These are phyloP conservation scores for Epithele typhae DNA, from an alignment of 768 basidiomycete genomes.

Conservation along the genomic window DNA sequence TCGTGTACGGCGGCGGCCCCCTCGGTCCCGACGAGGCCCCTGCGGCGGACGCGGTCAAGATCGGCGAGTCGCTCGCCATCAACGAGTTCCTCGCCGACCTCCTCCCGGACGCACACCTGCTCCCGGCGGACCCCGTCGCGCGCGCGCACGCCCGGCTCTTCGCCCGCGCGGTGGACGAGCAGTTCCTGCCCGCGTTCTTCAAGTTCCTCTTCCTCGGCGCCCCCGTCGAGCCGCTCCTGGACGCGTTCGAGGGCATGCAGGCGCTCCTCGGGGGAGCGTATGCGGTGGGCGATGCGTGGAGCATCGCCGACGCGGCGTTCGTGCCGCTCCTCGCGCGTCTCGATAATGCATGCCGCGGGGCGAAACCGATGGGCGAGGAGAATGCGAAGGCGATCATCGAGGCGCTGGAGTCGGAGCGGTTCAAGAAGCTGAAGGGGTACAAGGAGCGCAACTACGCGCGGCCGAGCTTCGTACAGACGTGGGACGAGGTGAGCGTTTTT, in stretches of 20 bases:
- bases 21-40: slow-evolving; percentile 47
- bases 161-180: slow-evolving; percentile 46
- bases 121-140: slow-evolving; percentile 50
- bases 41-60: slow-evolving; percentile 51
- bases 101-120: slow-evolving; percentile 40
- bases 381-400: too few species aligned
- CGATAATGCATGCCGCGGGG: neutral
- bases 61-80: slow-evolving; percentile 61
- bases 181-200: slow-evolving; percentile 35
- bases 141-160: slow-evolving; percentile 61
- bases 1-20: slow-evolving; percentile 57
- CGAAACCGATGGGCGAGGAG: neutral
- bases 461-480: slow-evolving; percentile 50
- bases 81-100: slow-evolving; percentile 65
- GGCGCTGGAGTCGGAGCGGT: slow-evolving; percentile 35
- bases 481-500: slow-evolving; percentile 45
- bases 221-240: slow-evolving; percentile 37
- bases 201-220: slow-evolving; percentile 32
- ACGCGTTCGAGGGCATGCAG: slow-evolving; percentile 45
- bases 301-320: slow-evolving; percentile 57
- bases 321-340: slow-evolving; percentile 56
- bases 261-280: slow-evolving; percentile 41
- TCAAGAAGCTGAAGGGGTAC: slow-evolving; percentile 44
- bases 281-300: slow-evolving; percentile 41
- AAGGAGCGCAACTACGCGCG: slow-evolving; percentile 40